These are phyloP conservation scores for Chrysoporthe puriensis DNA, from an alignment of 2,329 filamentous ascomycete species.

Conservation along the genomic window DNA sequence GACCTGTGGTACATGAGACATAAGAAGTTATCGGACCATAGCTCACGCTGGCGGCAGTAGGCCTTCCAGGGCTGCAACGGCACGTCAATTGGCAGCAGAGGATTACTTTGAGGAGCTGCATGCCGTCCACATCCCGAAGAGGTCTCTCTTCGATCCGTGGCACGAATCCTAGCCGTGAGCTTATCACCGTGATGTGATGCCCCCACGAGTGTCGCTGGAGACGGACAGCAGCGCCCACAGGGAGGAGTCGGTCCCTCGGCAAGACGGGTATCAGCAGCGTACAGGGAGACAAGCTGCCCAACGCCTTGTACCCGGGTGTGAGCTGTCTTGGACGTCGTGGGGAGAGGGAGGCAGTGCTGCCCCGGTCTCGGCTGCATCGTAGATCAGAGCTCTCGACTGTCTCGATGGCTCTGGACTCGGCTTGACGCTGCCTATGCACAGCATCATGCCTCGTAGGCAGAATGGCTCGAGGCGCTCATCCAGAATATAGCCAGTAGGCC, in stretches of 20 bases:
- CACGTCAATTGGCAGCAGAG: background rate
- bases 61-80: background rate
- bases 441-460: background rate
- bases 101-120: background rate
- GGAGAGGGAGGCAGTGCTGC: background rate
- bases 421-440: background rate
- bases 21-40: background rate
- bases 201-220: background rate
- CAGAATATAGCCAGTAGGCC: background rate
- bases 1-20: background rate
- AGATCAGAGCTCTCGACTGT: background rate
- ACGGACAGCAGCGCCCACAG: background rate
- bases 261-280: background rate
- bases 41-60: background rate
- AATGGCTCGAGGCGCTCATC: background rate
- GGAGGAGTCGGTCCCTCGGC: background rate
- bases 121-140: background rate
- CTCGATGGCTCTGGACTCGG: background rate
- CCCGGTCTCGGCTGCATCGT: background rate
- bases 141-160: too few species aligned
- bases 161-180: background rate
- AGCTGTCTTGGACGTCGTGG: background rate
- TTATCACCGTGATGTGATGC: background rate
- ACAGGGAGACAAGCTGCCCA: background rate
- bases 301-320: background rate